Evolutionary conservation across 1,139 yeast species (phyloP).

Genomic region (Wickerhamomyces sp.): DNA sequence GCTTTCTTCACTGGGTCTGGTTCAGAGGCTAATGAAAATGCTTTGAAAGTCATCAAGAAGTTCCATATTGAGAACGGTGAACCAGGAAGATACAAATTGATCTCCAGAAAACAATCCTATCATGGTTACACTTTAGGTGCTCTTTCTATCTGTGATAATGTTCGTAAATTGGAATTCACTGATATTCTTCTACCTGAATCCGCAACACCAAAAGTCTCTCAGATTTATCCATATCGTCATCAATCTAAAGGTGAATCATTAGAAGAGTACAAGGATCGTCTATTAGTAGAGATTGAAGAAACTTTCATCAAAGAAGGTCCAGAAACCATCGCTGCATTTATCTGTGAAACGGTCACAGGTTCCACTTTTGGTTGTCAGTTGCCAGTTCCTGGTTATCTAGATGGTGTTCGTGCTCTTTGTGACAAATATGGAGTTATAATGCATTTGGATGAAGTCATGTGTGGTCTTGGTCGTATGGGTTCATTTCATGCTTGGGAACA

Average conservation of each 20-base stretch:
- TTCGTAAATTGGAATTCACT: conserved; percentile 37
- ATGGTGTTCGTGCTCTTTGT: conserved; percentile 47
- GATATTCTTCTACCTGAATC: conserved; percentile 38
- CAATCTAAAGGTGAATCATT: conserved; percentile 41
- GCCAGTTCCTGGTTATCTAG: conserved; percentile 53
- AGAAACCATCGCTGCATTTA: conserved; percentile 46
- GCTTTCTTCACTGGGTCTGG: conserved; percentile 58
- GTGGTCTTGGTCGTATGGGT: conserved; percentile 57
- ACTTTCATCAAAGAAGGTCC: conserved; percentile 46
- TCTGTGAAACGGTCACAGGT: conserved; percentile 54
- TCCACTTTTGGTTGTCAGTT: conserved; percentile 53
- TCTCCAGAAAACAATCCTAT: conserved; percentile 49
- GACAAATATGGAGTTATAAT: conserved; percentile 54
- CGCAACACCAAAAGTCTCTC: conserved; percentile 40
- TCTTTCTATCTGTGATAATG: conserved; percentile 41
- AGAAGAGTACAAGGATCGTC: conserved; percentile 42
- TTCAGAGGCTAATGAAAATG: conserved; percentile 57
- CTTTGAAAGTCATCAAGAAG: conserved; percentile 51
- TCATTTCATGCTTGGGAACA: conserved; percentile 49
- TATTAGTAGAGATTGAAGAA: conserved; percentile 44
- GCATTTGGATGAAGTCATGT: conserved; percentile 62
- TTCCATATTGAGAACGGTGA: conserved; percentile 49
- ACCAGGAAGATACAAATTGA: conserved; percentile 42
- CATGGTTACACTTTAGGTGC: conserved; percentile 59
- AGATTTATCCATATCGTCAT: conserved; percentile 46